Conservation (phyloP, 2,329 filamentous ascomycete species). For the Pseudogymnoascus sp. region DNA sequence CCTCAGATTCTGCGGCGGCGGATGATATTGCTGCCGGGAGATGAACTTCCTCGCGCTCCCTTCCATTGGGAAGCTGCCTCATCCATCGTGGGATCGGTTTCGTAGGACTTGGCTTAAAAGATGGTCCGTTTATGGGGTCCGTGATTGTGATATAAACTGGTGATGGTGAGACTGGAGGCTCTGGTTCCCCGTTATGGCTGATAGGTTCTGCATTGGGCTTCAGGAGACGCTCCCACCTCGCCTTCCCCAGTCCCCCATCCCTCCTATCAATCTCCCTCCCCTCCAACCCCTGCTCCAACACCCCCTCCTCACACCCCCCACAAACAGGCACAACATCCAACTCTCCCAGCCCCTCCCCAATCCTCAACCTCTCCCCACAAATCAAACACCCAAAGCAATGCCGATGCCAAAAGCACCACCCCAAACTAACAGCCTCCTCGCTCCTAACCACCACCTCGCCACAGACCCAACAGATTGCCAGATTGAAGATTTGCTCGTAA, state of each 20-base stretch:
- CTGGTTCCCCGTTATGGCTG: background rate
- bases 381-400: slow-evolving; percentile 48
- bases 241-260: slow-evolving; percentile 31
- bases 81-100: slow-evolving; percentile 42
- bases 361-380: slow-evolving; percentile 27
- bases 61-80: slow-evolving; percentile 19
- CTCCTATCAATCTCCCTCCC: slow-evolving; percentile 16
- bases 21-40: background rate
- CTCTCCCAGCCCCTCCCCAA: slow-evolving; percentile 27
- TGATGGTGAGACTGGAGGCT: background rate
- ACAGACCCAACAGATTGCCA: slow-evolving; percentile 50
- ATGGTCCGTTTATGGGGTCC: slow-evolving; percentile 38
- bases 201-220: slow-evolving; percentile 26
- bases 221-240: slow-evolving; percentile 35
- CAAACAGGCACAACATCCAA: slow-evolving; percentile 42
- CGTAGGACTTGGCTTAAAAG: slow-evolving; percentile 39
- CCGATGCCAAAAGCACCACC: slow-evolving; percentile 53
- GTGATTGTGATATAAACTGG: slow-evolving; percentile 41
- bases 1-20: background rate
- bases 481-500: slow-evolving; percentile 39
- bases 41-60: background rate
- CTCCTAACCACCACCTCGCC: slow-evolving; percentile 45
- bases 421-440: slow-evolving; percentile 48
- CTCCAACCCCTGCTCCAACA: slow-evolving; percentile 25
- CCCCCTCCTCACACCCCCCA: slow-evolving; percentile 36